phyloP scores from a whole-genome alignment of 2,329 filamentous ascomycete genomes.

The Sordariomycetes sp. region DNA sequence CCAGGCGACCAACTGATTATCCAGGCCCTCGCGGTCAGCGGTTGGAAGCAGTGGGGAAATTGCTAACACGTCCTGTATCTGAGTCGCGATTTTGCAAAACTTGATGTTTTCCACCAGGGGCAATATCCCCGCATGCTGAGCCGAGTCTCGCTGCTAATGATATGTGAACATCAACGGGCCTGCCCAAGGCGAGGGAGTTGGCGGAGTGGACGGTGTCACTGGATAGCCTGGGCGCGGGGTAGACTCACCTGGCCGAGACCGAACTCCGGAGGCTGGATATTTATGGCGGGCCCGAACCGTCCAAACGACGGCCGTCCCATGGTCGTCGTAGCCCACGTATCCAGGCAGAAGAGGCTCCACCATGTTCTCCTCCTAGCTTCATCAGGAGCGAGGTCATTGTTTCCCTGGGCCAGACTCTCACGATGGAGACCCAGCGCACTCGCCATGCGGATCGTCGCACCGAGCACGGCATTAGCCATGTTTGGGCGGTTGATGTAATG shows the following conservation, averaged over 20 bases:
- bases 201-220: neutral
- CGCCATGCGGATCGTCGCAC: constrained; percentile 61
- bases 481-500: constrained; percentile 69
- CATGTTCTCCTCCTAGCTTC: constrained; percentile 56
- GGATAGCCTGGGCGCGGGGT: neutral
- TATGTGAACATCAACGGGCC: neutral
- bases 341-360: constrained; percentile 64
- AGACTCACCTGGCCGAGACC: constrained; percentile 23
- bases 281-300: constrained; percentile 54
- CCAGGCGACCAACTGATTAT: constrained; percentile 59
- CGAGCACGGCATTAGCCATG: constrained; percentile 61
- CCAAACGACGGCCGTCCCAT: constrained; percentile 59
- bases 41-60: constrained; percentile 53
- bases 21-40: constrained; percentile 52
- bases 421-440: constrained; percentile 59
- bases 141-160: constrained; percentile 27
- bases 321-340: constrained; percentile 61
- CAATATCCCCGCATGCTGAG: constrained; percentile 50
- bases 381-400: constrained; percentile 34
- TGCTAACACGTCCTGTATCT: constrained; percentile 63
- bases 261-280: constrained; percentile 47
- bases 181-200: neutral
- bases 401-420: constrained; percentile 33
- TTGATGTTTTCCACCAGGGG: constrained; percentile 64
- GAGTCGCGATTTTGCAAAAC: constrained; percentile 68